Percentiles rank a stretch among this genome's conserved stretches.
Evolutionary conservation across 768 basidiomycete genomes (phyloP).

Genomic region (Mycena rebaudengoi): DNA sequence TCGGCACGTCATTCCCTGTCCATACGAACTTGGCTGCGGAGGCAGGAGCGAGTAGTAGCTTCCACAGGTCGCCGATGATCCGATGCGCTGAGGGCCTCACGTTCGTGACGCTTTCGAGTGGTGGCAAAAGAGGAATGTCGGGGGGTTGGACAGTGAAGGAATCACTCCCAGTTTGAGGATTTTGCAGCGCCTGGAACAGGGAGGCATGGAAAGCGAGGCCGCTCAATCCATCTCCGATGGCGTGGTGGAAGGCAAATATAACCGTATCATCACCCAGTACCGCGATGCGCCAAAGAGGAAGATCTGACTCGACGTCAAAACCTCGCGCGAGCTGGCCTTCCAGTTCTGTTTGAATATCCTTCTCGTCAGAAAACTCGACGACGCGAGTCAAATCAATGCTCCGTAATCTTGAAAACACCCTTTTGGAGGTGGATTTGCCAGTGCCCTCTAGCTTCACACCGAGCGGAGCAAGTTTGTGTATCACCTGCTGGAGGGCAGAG

Average conservation of each 20-base stretch:
- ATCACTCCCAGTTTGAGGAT: too few relatives aligned
- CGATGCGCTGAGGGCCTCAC: slow-evolving; percentile 36
- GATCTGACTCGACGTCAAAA: slow-evolving; percentile 33
- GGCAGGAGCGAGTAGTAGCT: slow-evolving; percentile 35
- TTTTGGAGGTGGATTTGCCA: neutral
- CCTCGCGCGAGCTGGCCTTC: slow-evolving; percentile 34
- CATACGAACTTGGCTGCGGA: slow-evolving; percentile 30
- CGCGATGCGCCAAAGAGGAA: slow-evolving; percentile 48
- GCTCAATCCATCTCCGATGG: slow-evolving; percentile 50
- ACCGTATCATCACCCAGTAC: slow-evolving; percentile 42
- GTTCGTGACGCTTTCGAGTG: slow-evolving; percentile 37
- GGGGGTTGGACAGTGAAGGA: slow-evolving; percentile 24
- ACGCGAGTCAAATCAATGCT: slow-evolving; percentile 38
- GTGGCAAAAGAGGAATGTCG: slow-evolving; percentile 24
- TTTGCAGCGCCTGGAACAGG: slow-evolving; percentile 40
- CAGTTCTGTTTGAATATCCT: slow-evolving; percentile 31
- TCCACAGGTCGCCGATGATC: slow-evolving; percentile 31
- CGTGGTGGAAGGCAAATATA: slow-evolving; percentile 46
- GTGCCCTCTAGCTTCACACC: slow-evolving; percentile 10
- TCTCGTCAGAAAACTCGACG: slow-evolving; percentile 36
- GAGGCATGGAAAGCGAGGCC: slow-evolving; percentile 45
- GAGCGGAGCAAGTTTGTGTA: slow-evolving; percentile 12
- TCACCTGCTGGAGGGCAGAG: slow-evolving; percentile 8
- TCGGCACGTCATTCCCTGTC: slow-evolving; percentile 39
- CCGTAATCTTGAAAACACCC: slow-evolving; percentile 24